phyloP scores from a whole-genome alignment of 1,284 basidiomycete genomes.

The Cryptococcus sp. region DNA sequence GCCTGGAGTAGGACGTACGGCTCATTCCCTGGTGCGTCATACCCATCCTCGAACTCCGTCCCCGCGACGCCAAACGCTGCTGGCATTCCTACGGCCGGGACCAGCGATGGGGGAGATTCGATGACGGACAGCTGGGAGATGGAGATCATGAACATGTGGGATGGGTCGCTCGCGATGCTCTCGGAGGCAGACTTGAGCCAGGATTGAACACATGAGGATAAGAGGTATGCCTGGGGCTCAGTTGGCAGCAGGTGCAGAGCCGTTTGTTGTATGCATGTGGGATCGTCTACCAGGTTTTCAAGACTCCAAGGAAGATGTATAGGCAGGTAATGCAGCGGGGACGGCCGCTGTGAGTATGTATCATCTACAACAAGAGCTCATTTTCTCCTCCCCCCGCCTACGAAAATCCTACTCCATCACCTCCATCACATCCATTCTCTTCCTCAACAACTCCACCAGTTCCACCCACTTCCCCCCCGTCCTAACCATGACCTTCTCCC shows the following conservation, averaged over 20 bases:
- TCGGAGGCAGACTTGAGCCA: neutral
- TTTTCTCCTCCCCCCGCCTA: neutral
- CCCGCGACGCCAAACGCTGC: neutral
- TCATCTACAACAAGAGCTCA: neutral
- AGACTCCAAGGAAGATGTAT: neutral
- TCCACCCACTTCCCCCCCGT: slow-evolving; percentile 38
- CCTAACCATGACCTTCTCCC: slow-evolving; percentile 36
- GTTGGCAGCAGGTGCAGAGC: too few relatives aligned
- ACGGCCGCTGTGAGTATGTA: neutral
- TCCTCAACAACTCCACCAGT: slow-evolving; percentile 20
- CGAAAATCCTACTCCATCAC: neutral
- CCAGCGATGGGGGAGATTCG: neutral
- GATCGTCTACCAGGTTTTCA: neutral
- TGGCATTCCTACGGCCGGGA: too few relatives aligned
- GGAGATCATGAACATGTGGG: slow-evolving; percentile 23
- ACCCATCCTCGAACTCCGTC: neutral
- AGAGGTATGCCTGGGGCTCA: too few relatives aligned
- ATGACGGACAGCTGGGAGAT: slow-evolving; percentile 19
- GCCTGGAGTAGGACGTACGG: slow-evolving; percentile 40
- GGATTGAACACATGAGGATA: neutral
- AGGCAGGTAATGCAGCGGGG: neutral
- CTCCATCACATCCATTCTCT: slow-evolving; percentile 17
- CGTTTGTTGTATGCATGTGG: too few relatives aligned
- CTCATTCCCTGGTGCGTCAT: slow-evolving; percentile 21
- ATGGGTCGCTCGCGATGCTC: slow-evolving; percentile 18